Evolutionary conservation across 2,329 filamentous ascomycete species (phyloP), one percentile per base, ranked within the genome.

Genomic region (Aaosphaeria pasadenensis): DNA sequence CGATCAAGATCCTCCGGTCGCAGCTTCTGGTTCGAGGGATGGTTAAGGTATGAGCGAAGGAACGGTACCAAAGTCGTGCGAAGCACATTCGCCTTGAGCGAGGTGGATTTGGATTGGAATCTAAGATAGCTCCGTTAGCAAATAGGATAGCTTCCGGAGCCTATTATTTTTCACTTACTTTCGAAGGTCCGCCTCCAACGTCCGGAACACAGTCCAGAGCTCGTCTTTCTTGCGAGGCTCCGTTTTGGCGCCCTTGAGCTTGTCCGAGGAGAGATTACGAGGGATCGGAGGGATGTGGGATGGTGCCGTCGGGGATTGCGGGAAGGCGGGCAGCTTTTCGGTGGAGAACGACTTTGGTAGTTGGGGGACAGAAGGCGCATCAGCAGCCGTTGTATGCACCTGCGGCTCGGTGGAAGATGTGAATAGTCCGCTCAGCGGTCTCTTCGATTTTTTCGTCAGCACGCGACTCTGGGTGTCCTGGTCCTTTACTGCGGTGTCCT

Each of bases 1-100:
- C 87, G 82, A 60, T 96, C 91, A 40, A 96, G 71, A 64, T 95
- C 89, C 71, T 95, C 89, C 2, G 89, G 78, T n/a, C 81, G 76
- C 41, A 96, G 75, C 11, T 68, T 74, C 53, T 76, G 77, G 58
- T 83, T 86, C 6, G 88, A 89, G 1, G 82, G 73, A 60, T 92
- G 86, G 32, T 80, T 74, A 50, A 81, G 80, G 58, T 91, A 85
- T 44, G 81, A 84, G 48, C 83, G 80, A 39, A 96, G 73, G 59
- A 96, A 95, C 0, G 90, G 88, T 13, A 95, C 71, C 4, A 96
- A 77, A 1, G 81, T 78, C 6, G 78, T 79, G 33, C 90, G 85
- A 48, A 96, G 80, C 41, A 91, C 80, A 54, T 84, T 85, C 54
- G 89, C 87, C 63, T 90, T 91, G 56, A 91, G 76, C 1, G 85